phyloP scores from a whole-genome alignment of 2,329 filamentous ascomycete genomes.

The Aspergillus sclerotialis region DNA sequence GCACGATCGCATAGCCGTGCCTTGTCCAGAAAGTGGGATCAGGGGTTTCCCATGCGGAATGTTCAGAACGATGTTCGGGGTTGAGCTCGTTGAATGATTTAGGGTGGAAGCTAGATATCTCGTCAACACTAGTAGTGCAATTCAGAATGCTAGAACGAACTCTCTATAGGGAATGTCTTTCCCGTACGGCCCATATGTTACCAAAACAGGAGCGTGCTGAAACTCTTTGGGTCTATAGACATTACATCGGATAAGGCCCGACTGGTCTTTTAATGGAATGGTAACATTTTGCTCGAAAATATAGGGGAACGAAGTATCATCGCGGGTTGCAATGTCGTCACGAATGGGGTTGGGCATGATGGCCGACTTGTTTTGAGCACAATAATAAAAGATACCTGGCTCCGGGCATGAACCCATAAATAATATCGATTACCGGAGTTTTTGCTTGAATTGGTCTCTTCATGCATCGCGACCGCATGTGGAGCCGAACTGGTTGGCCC shows the following conservation, averaged over 20 bases:
- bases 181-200: slow-evolving; percentile 68
- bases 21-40: slow-evolving; percentile 52
- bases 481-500: slow-evolving; percentile 19
- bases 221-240: slow-evolving; percentile 42
- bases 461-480: slow-evolving; percentile 12
- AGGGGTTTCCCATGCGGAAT: slow-evolving; percentile 55
- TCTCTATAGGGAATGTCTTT: slow-evolving; percentile 61
- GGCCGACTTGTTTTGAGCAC: too few relatives aligned
- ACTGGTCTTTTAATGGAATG: slow-evolving; percentile 34
- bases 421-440: neutral
- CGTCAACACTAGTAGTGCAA: slow-evolving; percentile 1
- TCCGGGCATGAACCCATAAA: too few relatives aligned
- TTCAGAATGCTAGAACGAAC: slow-evolving; percentile 25
- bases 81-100: slow-evolving; percentile 50
- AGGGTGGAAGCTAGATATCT: slow-evolving; percentile 38
- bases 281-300: slow-evolving; percentile 46
- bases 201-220: slow-evolving; percentile 50
- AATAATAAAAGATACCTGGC: too few relatives aligned
- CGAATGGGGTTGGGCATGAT: slow-evolving; percentile 22
- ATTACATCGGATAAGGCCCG: slow-evolving; percentile 43
- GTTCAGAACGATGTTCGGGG: slow-evolving; percentile 45
- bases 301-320: slow-evolving; percentile 35
- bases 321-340: slow-evolving; percentile 24
- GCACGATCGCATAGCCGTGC: slow-evolving; percentile 50
- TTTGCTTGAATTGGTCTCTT: slow-evolving; percentile 1